Evolutionary conservation across 257 asterid species (phyloP), one percentile per base, ranked within the genome.

Genomic region (Coffea canephora): DNA sequence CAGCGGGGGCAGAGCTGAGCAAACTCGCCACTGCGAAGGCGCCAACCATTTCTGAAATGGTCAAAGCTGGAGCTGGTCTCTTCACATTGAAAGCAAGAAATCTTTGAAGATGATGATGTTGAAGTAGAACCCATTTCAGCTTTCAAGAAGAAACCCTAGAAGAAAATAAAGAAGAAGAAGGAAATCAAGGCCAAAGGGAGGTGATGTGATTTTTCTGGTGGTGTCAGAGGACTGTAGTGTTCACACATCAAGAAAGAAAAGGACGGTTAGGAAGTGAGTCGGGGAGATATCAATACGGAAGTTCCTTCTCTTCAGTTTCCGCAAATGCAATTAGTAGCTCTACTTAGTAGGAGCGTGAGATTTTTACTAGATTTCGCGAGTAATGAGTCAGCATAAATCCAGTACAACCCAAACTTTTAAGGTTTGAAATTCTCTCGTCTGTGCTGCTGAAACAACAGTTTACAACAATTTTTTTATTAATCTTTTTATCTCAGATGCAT

Each of bases 1-100:
- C 89, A 87, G 68, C 80, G 83, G 23, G 72, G 81, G 69, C 89
- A 87, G 27, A 87, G 89, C 77, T 79, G 87, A 59, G 89, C 85
- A 67, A 79, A 83, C 68, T 82, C 77, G 70, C 89, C 86, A 76
- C 80, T 82, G 31, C 89, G 87, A 34, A 87, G 78, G 15, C 89
- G 85, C 89, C 89, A 87, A 27, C 88, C 88, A 65, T 87, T 84
- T 64, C 77, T 81, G 79, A 82, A 87, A 14, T 69, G 71, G 79
- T 67, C 86, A 65, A 70, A 83, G 77, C 45, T 66, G 80, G 84
- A 79, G 84, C 78, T 74, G 55, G 74, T 69, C 69, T 79, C 82
- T 57, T 76, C 67, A 27, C 89, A 87, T 12, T 87, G 85, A 69
- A 84, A 78, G 68, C 89, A 87, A 13, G 76, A 50, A 76, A 46